phyloP scores from a whole-genome alignment of 768 basidiomycete species.

The Cantharellus cinnabarinus region DNA sequence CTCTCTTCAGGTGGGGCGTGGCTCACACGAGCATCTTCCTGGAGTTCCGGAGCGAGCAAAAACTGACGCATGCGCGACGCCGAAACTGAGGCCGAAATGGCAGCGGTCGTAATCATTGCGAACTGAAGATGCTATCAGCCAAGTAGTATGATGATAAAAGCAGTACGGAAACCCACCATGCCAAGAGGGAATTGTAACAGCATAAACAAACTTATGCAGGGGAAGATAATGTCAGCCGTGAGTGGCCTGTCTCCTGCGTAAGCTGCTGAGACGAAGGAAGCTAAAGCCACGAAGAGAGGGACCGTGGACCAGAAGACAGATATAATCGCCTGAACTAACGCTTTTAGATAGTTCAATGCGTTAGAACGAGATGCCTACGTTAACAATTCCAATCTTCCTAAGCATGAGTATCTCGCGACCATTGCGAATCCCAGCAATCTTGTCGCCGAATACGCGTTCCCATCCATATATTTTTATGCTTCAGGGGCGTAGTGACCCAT shows the following conservation, averaged over 20 bases:
- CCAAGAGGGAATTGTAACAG: constrained; percentile 69
- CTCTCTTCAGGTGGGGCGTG: background rate
- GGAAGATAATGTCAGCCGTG: constrained; percentile 85
- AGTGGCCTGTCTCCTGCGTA: constrained; percentile 40
- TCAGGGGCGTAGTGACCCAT: background rate
- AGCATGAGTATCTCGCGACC: constrained; percentile 67
- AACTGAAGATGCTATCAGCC: constrained; percentile 23
- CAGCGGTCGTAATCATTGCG: constrained; percentile 50
- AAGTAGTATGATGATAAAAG: background rate
- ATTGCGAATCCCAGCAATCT: constrained; percentile 62
- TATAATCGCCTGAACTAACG: constrained; percentile 30
- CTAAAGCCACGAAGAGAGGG: constrained; percentile 36
- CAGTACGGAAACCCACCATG: constrained; percentile 32
- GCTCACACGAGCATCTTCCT: constrained; percentile 32
- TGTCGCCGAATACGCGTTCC: constrained; percentile 77
- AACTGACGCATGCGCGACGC: constrained; percentile 59
- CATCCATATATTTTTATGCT: constrained; percentile 87
- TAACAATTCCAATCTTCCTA: constrained; percentile 57
- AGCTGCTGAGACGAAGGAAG: constrained; percentile 61
- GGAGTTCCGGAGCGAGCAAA: constrained; percentile 59
- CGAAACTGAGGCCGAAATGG: constrained; percentile 75
- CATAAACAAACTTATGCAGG: constrained; percentile 82
- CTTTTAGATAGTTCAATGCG: constrained; percentile 9
- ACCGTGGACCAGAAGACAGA: constrained; percentile 37
- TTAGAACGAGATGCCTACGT: constrained; percentile 26